Conservation (phyloP, 2,329 filamentous ascomycete genomes). For the Penicillium sp. region DNA sequence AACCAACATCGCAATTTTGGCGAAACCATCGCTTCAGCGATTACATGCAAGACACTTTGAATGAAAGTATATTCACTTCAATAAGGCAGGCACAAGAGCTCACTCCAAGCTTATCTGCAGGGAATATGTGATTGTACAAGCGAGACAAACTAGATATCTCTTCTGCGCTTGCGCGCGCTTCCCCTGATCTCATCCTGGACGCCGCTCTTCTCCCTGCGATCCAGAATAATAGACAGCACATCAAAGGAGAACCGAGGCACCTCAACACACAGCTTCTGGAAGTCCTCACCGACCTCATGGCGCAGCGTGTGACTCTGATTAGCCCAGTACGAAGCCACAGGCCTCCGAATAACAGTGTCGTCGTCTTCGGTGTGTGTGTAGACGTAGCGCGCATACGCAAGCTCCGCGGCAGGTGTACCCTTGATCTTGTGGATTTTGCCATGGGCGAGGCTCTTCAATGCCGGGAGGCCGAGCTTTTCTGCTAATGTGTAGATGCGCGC, state of each 20-base stretch:
- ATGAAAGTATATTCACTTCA: not conserved
- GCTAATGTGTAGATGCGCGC: slow-evolving; percentile 88
- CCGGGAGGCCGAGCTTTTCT: slow-evolving; percentile 69
- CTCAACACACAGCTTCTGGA: slow-evolving; percentile 81
- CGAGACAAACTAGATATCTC: slow-evolving; percentile 23
- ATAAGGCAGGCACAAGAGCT: not conserved
- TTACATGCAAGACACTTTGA: not conserved
- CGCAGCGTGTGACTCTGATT: slow-evolving; percentile 76
- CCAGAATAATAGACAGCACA: slow-evolving; percentile 66
- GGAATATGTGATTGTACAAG: not conserved
- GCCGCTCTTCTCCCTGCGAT: slow-evolving; percentile 46
- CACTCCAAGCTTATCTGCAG: not conserved
- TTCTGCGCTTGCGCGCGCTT: slow-evolving; percentile 44
- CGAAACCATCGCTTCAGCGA: too few relatives aligned
- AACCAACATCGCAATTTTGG: too few relatives aligned
- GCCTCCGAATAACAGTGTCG: slow-evolving; percentile 74
- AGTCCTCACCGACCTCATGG: slow-evolving; percentile 82
- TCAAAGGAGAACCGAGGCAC: slow-evolving; percentile 92
- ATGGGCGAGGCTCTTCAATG: slow-evolving; percentile 75
- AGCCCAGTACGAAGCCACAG: slow-evolving; percentile 90
- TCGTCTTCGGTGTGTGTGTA: slow-evolving; percentile 73
- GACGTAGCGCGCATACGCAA: slow-evolving; percentile 87
- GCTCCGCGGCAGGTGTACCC: slow-evolving; percentile 84
- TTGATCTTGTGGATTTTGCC: slow-evolving; percentile 92
- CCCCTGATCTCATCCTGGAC: slow-evolving; percentile 36